Evolutionary conservation across 352 stramenopile species (phyloP).

Genomic region (Phytopythium vexans): DNA sequence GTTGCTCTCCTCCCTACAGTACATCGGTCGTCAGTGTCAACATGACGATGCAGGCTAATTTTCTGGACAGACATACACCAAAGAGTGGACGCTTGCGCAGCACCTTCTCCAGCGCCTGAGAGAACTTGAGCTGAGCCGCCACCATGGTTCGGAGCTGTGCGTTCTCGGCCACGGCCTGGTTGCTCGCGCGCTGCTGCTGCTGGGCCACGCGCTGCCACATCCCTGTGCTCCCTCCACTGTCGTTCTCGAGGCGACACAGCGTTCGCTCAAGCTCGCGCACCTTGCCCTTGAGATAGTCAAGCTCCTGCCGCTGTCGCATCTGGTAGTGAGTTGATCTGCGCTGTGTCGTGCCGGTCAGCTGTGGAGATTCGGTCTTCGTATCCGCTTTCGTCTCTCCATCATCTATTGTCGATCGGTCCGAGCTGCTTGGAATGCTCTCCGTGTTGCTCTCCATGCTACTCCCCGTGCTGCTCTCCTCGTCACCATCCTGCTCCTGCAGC

Average conservation of each 20-base stretch:
- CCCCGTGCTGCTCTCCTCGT: slow-evolving; percentile 7
- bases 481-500: not conserved
- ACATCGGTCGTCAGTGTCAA: too few relatives aligned
- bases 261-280: slow-evolving; percentile 28
- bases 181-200: slow-evolving; percentile 30
- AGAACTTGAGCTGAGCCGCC: slow-evolving; percentile 31
- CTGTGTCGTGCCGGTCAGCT: not conserved
- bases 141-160: slow-evolving; percentile 23
- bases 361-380: not conserved
- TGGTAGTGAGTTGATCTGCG: slow-evolving; percentile 20
- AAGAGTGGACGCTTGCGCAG: slow-evolving; percentile 36
- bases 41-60: too few relatives aligned
- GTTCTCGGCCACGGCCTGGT: slow-evolving; percentile 34
- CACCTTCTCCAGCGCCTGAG: slow-evolving; percentile 25
- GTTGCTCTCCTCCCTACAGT: not conserved
- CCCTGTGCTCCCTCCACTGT: slow-evolving; percentile 13
- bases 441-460: slow-evolving; percentile 6
- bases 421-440: slow-evolving; percentile 6
- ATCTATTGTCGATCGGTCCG: not conserved
- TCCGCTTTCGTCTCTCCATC: not conserved
- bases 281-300: slow-evolving; percentile 33
- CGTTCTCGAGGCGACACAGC: slow-evolving; percentile 17
- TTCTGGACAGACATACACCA: slow-evolving; percentile 10
- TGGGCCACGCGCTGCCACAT: slow-evolving; percentile 38
- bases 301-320: slow-evolving; percentile 33